A percentile compares a stretch with the other conserved stretches of the same genome.
phyloP scores from a whole-genome alignment of 768 basidiomycete species.

The Mrakia hoshinonis region DNA sequence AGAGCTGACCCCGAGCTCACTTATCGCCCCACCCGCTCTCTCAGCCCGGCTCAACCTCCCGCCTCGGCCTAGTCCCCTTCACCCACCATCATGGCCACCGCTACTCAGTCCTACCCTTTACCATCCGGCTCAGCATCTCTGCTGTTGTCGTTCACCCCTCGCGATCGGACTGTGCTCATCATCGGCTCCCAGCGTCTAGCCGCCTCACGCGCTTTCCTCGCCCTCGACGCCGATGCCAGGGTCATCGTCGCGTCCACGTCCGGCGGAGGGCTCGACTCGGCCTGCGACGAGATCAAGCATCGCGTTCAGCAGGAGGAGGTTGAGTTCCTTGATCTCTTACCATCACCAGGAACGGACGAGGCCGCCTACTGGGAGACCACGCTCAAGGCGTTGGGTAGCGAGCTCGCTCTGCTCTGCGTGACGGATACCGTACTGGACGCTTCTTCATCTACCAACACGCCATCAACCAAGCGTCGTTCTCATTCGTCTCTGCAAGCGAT shows the following conservation, averaged over 20 bases:
- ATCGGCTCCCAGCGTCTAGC: slow-evolving; percentile 72
- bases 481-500: slow-evolving; percentile 54
- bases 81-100: neutral
- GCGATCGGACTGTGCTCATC: slow-evolving; percentile 45
- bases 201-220: slow-evolving; percentile 70
- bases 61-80: neutral
- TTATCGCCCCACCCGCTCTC: too few relatives aligned
- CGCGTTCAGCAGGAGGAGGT: slow-evolving; percentile 46
- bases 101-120: neutral
- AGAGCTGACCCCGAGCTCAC: too few relatives aligned
- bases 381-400: slow-evolving; percentile 10
- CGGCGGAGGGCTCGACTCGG: slow-evolving; percentile 46
- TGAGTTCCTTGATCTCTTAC: neutral
- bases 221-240: slow-evolving; percentile 66
- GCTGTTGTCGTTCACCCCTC: slow-evolving; percentile 21
- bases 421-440: slow-evolving; percentile 48
- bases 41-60: neutral
- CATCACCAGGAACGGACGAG: neutral
- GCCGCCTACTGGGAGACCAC: neutral
- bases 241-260: slow-evolving; percentile 52
- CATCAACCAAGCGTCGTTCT: slow-evolving; percentile 42
- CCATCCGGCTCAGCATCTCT: slow-evolving; percentile 14
- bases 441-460: slow-evolving; percentile 44
- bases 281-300: slow-evolving; percentile 68
- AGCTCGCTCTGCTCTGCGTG: slow-evolving; percentile 58